Conservation (phyloP, 306 rosid genomes). For the Lathyrus sativus region DNA sequence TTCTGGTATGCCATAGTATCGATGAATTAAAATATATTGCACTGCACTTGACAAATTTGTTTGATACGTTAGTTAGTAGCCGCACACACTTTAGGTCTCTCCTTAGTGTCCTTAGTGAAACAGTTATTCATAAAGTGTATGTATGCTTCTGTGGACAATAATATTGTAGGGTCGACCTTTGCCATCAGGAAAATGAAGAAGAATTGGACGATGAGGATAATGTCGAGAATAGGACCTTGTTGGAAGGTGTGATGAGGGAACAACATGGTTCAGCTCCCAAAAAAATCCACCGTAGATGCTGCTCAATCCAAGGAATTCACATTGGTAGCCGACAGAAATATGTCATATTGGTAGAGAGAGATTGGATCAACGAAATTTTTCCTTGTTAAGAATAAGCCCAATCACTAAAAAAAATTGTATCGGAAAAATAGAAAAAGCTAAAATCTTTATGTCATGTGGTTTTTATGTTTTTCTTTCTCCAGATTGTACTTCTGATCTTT, state of each 20-base stretch:
- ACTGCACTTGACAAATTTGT: background rate
- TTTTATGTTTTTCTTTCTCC: slow-evolving; percentile 39
- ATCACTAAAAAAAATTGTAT: slow-evolving; percentile 2
- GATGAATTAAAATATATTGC: background rate
- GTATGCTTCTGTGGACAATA: slow-evolving; percentile 43
- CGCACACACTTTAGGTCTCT: background rate
- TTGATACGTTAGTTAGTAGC: background rate
- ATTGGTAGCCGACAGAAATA: slow-evolving; percentile 65
- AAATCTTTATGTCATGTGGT: slow-evolving; percentile 25
- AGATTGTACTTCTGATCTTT: slow-evolving; percentile 58
- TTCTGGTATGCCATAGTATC: slow-evolving; percentile 58
- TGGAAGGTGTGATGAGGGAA: slow-evolving; percentile 48
- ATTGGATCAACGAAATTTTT: background rate
- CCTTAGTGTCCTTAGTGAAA: slow-evolving; percentile 5
- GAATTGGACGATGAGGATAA: slow-evolving; percentile 57
- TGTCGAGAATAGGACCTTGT: slow-evolving; percentile 51
- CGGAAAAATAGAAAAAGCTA: background rate
- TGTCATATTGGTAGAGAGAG: slow-evolving; percentile 56
- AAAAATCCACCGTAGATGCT: slow-evolving; percentile 50
- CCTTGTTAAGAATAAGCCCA: slow-evolving; percentile 4
- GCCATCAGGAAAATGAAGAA: slow-evolving; percentile 78
- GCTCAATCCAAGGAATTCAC: slow-evolving; percentile 58
- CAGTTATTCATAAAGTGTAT: slow-evolving; percentile 40
- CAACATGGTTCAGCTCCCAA: slow-evolving; percentile 37
- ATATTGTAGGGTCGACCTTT: slow-evolving; percentile 73